phyloP scores from a whole-genome alignment of 305 asterid genomes.

The Fraxinus floribunda region DNA sequence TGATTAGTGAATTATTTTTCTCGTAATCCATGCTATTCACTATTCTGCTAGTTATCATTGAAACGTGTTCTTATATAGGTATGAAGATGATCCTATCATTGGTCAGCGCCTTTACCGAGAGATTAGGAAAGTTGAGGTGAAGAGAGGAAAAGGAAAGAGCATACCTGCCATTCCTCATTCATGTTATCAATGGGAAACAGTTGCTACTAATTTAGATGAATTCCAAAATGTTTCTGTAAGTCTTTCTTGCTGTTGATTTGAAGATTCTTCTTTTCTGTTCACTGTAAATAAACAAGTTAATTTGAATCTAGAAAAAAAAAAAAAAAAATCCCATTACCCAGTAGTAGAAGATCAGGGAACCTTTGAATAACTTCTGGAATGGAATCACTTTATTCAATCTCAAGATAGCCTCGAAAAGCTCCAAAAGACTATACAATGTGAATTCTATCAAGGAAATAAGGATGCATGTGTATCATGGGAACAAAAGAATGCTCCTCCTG shows the following conservation, averaged over 20 bases:
- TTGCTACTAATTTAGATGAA: constrained; percentile 89
- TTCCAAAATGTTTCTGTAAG: constrained; percentile 86
- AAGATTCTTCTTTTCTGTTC: not conserved
- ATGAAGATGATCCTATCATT: constrained; percentile 78
- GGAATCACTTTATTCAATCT: not conserved
- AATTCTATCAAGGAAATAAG: not conserved
- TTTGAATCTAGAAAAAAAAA: not conserved
- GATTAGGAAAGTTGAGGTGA: constrained; percentile 81
- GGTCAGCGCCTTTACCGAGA: constrained; percentile 94
- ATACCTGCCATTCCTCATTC: constrained; percentile 72
- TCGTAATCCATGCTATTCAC: constrained; percentile 7
- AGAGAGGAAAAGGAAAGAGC: constrained; percentile 79
- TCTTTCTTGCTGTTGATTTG: constrained; percentile 22
- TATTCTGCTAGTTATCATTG: constrained; percentile 10
- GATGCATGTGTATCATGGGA: not conserved
- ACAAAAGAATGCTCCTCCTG: not conserved
- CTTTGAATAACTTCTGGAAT: not conserved
- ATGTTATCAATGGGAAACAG: constrained; percentile 93
- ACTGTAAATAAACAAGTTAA: not conserved
- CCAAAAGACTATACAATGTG: not conserved
- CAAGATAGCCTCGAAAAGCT: not conserved
- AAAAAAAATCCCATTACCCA: not conserved
- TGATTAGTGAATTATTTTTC: constrained; percentile 10
- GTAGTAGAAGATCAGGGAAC: not conserved
- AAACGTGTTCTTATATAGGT: constrained; percentile 47